Base-by-base conservation (phyloP, 805 yeast species). In the Ogataea chonburiensis region DNA sequence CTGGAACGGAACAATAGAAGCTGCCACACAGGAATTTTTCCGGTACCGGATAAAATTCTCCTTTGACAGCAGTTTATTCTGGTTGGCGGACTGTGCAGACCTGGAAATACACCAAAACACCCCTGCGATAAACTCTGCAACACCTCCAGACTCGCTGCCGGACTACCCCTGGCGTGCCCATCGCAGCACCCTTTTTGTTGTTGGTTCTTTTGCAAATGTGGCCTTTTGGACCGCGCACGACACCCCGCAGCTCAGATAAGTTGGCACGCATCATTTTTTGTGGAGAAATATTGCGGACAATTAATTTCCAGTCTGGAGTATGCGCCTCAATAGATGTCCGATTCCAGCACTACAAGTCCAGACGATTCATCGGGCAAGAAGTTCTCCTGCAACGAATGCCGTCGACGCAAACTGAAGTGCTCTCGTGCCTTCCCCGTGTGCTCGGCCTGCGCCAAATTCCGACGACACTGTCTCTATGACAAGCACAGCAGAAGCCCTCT, bases 331-430 rank as follows among this genome's bases (percentile, higher is more conserved):
- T 15, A 25, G 10, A 25, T 25, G 28, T 25, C 28, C 4, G 28
- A 25, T 5, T 25, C 28, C 8, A 14, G 10, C n/a, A 17, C 28
- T 3, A 14, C 28, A 12, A 25, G 28, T 25, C 28, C 28, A 10
- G 28, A 25, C 14, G 28, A 25, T 15, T 5, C 11, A 6, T 15
- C 12, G 10, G 17, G n/a, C 13, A 23, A 19, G 23, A 25, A 33
- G 23, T 28, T 30, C 32, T 40, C 46, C 11, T 45, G 49, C 31
- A 45, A 45, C 23, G 49, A 45, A 20, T 45, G 49, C 28, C 37
- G 29, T 7, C 34, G 49, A n/a, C 36, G 49, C 14, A 35, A 37
- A 16, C 28, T 43, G 8, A 38, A 25, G 20, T 45, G 49, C 24
- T 28, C 49, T 20, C 21, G 49, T n/a, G 49, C 31, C 16, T 28